Percentiles rank a stretch among this genome's conserved stretches.
Conservation (phyloP, 2,329 filamentous ascomycete genomes). For the Malbranchea zuffiana region DNA sequence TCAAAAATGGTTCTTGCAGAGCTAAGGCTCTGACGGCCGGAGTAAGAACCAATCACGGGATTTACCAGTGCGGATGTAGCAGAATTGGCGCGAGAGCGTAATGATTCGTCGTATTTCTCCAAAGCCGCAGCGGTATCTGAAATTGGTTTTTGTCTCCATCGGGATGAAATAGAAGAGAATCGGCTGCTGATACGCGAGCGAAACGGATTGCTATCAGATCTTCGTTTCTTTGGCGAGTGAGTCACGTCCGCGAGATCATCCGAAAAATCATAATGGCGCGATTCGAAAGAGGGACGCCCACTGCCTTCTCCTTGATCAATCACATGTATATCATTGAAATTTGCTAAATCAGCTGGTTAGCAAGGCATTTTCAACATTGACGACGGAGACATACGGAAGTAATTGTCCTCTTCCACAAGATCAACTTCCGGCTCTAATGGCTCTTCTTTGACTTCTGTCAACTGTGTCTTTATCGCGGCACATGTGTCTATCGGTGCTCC, state of each 20-base stretch:
- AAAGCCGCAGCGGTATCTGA: slow-evolving; percentile 26
- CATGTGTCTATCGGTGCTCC: slow-evolving; percentile 39
- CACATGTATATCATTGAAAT: slow-evolving; percentile 26
- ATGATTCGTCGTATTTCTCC: slow-evolving; percentile 22
- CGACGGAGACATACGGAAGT: slow-evolving; percentile 54
- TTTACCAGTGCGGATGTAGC: slow-evolving; percentile 31
- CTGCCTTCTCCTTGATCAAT: slow-evolving; percentile 21
- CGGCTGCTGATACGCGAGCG: slow-evolving; percentile 54
- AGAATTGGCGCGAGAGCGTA: slow-evolving; percentile 35
- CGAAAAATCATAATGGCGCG: slow-evolving; percentile 40
- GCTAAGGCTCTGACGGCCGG: slow-evolving; percentile 41
- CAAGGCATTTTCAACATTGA: not conserved
- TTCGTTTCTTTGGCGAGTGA: slow-evolving; percentile 46
- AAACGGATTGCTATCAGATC: slow-evolving; percentile 37
- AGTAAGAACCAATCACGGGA: slow-evolving; percentile 26
- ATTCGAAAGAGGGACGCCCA: slow-evolving; percentile 23
- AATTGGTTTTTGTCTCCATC: slow-evolving; percentile 30
- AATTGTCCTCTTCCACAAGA: slow-evolving; percentile 47
- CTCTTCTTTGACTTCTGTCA: slow-evolving; percentile 80
- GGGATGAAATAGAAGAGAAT: slow-evolving; percentile 61
- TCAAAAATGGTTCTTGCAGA: slow-evolving; percentile 54
- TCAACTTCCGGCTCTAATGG: slow-evolving; percentile 54
- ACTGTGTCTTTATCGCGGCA: slow-evolving; percentile 48
- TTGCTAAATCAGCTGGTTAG: slow-evolving; percentile 20
- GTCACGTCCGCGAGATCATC: slow-evolving; percentile 52